Evolutionary conservation across 129 eudicot genomes (phyloP), one percentile per base, ranked within the genome.

Genomic region (Sambucus nigra): DNA sequence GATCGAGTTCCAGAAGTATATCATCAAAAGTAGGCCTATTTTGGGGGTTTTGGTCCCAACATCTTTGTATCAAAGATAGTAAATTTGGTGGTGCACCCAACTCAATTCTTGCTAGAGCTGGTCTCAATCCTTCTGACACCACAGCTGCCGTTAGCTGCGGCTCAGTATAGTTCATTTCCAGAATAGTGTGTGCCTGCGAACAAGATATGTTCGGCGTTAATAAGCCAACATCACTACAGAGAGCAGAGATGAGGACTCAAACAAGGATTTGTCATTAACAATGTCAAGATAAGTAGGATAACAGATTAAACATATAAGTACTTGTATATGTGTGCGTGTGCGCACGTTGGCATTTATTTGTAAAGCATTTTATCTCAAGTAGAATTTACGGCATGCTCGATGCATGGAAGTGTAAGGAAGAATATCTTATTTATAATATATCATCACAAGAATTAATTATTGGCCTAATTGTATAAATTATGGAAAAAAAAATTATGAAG

Each of bases 111-210:
- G 77, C 99, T 68, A 92, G 91, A 47, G 57, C 87, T 18, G 99
- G 99, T 47, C 99, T 74, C 35, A 92, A 57, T 54, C 76, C 80
- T 63, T 92, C 87, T 55, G 96, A 74, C 47, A 80, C 94, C 58
- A 92, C 80, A 20, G 96, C 96, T 63, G 96, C 87, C 6, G 95
- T 86, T 23, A 92, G 91, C 77, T 82, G 79, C 63, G 86, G 95
- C 60, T 92, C 94, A 4, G 96, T 79, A 60, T 92, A 92, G 76
- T 72, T 86, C 96, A 92, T 92, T 77, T 92, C 99, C 74, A 92
- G 69, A 32, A 92, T 94, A 5, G 99, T 92, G 69, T 92, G 99
- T 68, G 99, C 99, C 96, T 92, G 81, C 38, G 65, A 65, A 57
- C 42, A 57, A 47, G 14, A 41, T 2, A 74, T 54, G 31, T 31